phyloP scores from a whole-genome alignment of 495 filamentous ascomycete genomes.

The Hyaloscypha hepaticicola region DNA sequence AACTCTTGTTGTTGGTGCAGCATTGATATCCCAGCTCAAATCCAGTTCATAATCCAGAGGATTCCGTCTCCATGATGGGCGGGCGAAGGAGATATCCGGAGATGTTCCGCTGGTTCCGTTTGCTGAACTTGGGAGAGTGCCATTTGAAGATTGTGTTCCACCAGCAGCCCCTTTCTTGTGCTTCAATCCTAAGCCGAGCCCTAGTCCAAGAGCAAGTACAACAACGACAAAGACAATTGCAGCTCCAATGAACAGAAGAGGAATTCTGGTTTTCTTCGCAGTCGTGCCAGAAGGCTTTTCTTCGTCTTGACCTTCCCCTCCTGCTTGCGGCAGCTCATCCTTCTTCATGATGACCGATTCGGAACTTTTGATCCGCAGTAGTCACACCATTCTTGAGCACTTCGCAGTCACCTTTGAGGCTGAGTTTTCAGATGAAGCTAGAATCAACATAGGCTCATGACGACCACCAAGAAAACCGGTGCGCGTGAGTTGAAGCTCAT shows the following conservation, averaged over 20 bases:
- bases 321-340: background rate
- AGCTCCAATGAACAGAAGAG: background rate
- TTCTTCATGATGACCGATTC: background rate
- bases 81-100: background rate
- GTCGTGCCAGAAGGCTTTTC: background rate
- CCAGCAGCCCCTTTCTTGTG: constrained; percentile 7
- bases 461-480: background rate
- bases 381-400: background rate
- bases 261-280: background rate
- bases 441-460: background rate
- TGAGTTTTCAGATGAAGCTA: background rate
- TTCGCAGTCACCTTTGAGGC: background rate
- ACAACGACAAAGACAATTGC: constrained; percentile 10
- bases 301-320: background rate
- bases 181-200: constrained; percentile 23
- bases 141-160: background rate
- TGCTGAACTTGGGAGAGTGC: constrained; percentile 5
- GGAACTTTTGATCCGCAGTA: background rate
- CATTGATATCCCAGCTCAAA: constrained; percentile 40
- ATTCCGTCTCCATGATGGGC: constrained; percentile 28
- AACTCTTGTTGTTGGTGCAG: constrained; percentile 39
- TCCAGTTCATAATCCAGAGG: constrained; percentile 42
- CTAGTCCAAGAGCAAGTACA: constrained; percentile 20
- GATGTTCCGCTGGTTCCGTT: background rate
- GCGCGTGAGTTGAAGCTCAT: background rate